These are phyloP conservation scores for Erodium texanum DNA, from an alignment of 441 rosid species.

Conservation along the genomic window DNA sequence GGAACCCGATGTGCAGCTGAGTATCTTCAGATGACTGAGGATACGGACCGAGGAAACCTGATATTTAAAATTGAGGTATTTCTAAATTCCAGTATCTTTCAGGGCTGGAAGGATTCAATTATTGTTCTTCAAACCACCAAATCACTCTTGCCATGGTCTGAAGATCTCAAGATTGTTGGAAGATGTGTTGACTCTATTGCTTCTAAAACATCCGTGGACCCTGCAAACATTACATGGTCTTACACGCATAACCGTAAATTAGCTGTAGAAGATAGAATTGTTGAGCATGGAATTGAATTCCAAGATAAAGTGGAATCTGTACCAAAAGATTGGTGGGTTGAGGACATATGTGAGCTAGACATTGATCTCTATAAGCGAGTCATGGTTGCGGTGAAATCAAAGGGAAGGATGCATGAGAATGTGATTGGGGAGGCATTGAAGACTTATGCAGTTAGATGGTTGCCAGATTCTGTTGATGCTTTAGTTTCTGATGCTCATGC, in stretches of 20 bases:
- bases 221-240: slow-evolving; percentile 72
- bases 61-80: slow-evolving; percentile 81
- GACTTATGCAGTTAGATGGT: slow-evolving; percentile 71
- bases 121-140: slow-evolving; percentile 81
- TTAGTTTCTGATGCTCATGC: slow-evolving; percentile 39
- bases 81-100: slow-evolving; percentile 73
- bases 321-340: slow-evolving; percentile 98
- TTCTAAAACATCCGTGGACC: slow-evolving; percentile 70
- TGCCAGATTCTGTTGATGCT: slow-evolving; percentile 58
- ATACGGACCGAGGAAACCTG: slow-evolving; percentile 70
- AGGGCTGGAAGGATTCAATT: slow-evolving; percentile 95
- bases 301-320: slow-evolving; percentile 46
- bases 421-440: slow-evolving; percentile 74
- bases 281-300: slow-evolving; percentile 32
- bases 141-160: slow-evolving; percentile 78
- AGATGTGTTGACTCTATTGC: slow-evolving; percentile 86
- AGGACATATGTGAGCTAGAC: slow-evolving; percentile 82
- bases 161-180: slow-evolving; percentile 71
- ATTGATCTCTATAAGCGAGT: slow-evolving; percentile 68
- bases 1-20: slow-evolving; percentile 89
- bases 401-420: slow-evolving; percentile 68
- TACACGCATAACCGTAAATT: slow-evolving; percentile 76
- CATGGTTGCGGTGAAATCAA: slow-evolving; percentile 53
- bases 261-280: slow-evolving; percentile 41
- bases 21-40: slow-evolving; percentile 92